Percentiles rank a stretch among this genome's conserved stretches.
Evolutionary conservation across 2,329 filamentous ascomycete genomes (phyloP).

Genomic region (Beauveria varroae): DNA sequence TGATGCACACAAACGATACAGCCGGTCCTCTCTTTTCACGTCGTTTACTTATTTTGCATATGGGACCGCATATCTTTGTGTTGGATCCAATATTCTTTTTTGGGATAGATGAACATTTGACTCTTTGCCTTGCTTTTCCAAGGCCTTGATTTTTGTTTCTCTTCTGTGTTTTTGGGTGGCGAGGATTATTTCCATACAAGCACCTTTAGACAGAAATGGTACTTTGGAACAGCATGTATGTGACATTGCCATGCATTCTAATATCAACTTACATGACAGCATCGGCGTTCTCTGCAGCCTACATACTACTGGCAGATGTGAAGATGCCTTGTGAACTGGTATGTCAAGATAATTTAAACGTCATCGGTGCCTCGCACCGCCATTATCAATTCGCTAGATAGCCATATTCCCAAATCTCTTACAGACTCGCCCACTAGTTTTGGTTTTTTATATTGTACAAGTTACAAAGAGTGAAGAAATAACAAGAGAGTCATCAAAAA

Average conservation of each 20-base stretch:
- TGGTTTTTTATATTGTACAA: slow-evolving; percentile 13
- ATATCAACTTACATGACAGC: not conserved
- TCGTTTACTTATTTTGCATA: slow-evolving; percentile 6
- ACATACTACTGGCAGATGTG: not conserved
- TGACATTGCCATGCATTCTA: not conserved
- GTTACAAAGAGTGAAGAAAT: slow-evolving; percentile 1
- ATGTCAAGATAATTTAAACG: not conserved
- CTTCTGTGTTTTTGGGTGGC: not conserved
- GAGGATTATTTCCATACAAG: not conserved
- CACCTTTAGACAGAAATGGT: not conserved
- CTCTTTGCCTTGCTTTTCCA: not conserved
- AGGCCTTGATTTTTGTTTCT: too few relatives aligned
- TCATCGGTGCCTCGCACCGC: not conserved
- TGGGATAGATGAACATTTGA: slow-evolving; percentile 10
- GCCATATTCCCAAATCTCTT: not conserved
- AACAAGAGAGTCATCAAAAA: not conserved
- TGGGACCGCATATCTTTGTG: not conserved
- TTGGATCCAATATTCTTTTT: slow-evolving; percentile 1
- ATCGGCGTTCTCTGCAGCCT: not conserved
- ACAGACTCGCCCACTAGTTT: slow-evolving; percentile 2
- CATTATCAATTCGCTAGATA: slow-evolving; percentile 9
- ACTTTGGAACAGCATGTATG: not conserved
- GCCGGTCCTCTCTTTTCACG: not conserved
- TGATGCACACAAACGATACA: not conserved
- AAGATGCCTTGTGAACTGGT: not conserved